Conservation (phyloP, 2,329 filamentous ascomycete genomes). For the Cercospora nicotianae region DNA sequence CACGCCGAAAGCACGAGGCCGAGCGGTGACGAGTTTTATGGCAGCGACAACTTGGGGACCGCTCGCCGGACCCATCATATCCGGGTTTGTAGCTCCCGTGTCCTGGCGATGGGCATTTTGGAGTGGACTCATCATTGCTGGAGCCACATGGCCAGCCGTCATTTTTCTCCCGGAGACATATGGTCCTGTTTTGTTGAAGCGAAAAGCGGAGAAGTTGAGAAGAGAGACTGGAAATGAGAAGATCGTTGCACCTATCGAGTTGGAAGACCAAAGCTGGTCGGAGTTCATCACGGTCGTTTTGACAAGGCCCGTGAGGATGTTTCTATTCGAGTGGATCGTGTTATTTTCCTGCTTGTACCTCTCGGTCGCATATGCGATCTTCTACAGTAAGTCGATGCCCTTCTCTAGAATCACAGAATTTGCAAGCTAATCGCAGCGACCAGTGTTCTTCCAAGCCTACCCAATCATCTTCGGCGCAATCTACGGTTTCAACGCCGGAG, state of each 20-base stretch:
- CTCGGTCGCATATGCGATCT: constrained; percentile 61
- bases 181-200: constrained; percentile 46
- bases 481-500: constrained; percentile 64
- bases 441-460: constrained; percentile 72
- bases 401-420: neutral
- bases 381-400: constrained; percentile 52
- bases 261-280: constrained; percentile 57
- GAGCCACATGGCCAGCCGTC: constrained; percentile 59
- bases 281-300: constrained; percentile 69
- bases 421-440: constrained; percentile 4
- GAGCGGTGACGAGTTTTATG: constrained; percentile 65
- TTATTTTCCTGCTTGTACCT: constrained; percentile 70
- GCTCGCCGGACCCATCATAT: constrained; percentile 64
- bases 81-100: constrained; percentile 61
- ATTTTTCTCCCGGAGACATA: constrained; percentile 60
- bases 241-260: constrained; percentile 62
- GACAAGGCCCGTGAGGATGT: constrained; percentile 71
- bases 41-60: constrained; percentile 66
- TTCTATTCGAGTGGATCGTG: constrained; percentile 72
- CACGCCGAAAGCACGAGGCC: constrained; percentile 56
- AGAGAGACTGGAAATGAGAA: constrained; percentile 54
- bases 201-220: constrained; percentile 59
- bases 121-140: constrained; percentile 68
- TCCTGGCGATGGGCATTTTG: constrained; percentile 72
- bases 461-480: constrained; percentile 63